Base-by-base conservation (phyloP, 2,329 filamentous ascomycete species). In the Hymenoscyphus fructigenus region DNA sequence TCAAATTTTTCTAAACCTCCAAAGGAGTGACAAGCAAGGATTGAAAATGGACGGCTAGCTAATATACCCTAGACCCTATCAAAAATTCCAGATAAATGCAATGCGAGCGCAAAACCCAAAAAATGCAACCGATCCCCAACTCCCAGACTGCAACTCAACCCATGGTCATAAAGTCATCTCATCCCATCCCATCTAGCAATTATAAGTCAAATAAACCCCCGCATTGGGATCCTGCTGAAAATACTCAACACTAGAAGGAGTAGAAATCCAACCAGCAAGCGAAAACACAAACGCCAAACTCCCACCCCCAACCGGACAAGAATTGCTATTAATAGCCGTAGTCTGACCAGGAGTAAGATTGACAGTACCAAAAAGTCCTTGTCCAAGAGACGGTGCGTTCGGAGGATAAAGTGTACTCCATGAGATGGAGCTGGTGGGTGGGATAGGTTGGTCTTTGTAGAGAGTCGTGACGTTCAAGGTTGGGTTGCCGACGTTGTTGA, bases 331-430 rank as follows among this genome's bases (percentile, higher is more conserved):
- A 34, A 71, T 66, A 1, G 61, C 60, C 0, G 62, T 15, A 1
- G 57, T 63, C 34, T 59, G 41, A 34, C 67, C 67, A 3, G 61
- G 23, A 12, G 26, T 41, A 14, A 68, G 36, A 14, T 28, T 67
- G 0, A 67, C 60, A 1, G 67, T 68, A 5, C 67, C 70, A 44
- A 70, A 70, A 7, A 89, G 29, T 32, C 53, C 53, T 26, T 57
- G 53, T 15, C 53, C 53, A n/a, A 57, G 26, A 10, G n/a, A 9
- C 86, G 86, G 23, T 64, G 66, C 64, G 29, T 62, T 14, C 1
- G 65, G 34, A n/a, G 63, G 53, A 34, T 57, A 66, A 47, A 69
- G 61, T 3, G 58, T 64, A 15, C 62, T 59, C 67, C 69, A 68
- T 17, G 34, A 50, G 29, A 57, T 64, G 15, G 61, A 41, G 50